Conservation (phyloP, 768 basidiomycete species). For the Lanmaoa pseudosensibilis region DNA sequence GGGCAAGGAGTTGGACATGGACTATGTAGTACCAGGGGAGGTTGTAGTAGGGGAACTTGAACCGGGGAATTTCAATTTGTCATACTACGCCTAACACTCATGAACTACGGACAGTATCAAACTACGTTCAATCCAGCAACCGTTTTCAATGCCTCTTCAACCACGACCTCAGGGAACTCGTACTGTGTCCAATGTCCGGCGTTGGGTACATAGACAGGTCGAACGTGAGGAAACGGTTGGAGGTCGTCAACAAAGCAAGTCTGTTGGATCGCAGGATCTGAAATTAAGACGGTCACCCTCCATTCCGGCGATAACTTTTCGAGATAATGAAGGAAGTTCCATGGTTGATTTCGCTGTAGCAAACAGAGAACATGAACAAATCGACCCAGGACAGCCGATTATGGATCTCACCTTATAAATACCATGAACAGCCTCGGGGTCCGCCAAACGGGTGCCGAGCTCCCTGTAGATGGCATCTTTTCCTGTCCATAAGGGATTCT, state of each 20-base stretch:
- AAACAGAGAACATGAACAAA: background rate
- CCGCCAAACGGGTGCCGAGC: background rate
- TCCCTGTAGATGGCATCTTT: background rate
- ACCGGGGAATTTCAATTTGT: background rate
- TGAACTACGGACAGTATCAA: background rate
- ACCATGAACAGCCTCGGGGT: background rate
- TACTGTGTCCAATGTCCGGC: slow-evolving; percentile 23
- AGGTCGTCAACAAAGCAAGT: slow-evolving; percentile 6
- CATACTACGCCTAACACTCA: background rate
- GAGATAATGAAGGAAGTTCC: slow-evolving; percentile 16
- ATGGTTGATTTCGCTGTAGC: slow-evolving; percentile 16
- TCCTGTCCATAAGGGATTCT: background rate
- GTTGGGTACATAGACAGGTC: slow-evolving; percentile 3
- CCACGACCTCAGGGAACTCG: slow-evolving; percentile 17
- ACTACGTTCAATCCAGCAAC: background rate
- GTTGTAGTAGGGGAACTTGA: background rate
- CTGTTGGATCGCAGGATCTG: slow-evolving; percentile 9
- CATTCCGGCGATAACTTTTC: background rate
- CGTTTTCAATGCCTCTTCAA: slow-evolving; percentile 5
- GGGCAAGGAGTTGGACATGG: slow-evolving; percentile 21
- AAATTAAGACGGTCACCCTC: slow-evolving; percentile 10
- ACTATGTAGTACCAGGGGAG: background rate
- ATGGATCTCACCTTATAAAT: background rate
- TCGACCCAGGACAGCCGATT: background rate
- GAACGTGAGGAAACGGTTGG: slow-evolving; percentile 8